A percentile compares a stretch with the other conserved stretches of the same genome.
Conservation (phyloP, 768 basidiomycete species). For the Lactarius vividus region DNA sequence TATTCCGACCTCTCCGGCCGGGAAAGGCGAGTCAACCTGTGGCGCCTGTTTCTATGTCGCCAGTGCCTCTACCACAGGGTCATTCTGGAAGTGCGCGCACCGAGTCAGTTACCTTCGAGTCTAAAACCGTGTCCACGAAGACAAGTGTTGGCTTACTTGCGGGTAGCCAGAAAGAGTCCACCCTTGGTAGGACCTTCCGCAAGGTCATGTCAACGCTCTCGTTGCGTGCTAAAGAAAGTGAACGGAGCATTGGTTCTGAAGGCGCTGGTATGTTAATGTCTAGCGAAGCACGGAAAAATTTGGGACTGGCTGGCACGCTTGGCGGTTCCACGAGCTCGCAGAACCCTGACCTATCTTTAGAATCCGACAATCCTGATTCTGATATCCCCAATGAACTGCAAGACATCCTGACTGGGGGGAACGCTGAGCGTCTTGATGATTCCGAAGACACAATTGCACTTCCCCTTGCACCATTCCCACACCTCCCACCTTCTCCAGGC, state of each 20-base stretch:
- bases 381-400: conserved; percentile 82
- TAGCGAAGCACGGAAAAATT: conserved; percentile 50
- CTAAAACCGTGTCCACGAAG: conserved; percentile 10
- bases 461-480: conserved; percentile 11
- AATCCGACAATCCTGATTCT: conserved; percentile 64
- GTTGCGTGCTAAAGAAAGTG: conserved; percentile 12
- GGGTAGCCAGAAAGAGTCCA: conserved; percentile 4
- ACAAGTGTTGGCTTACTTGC: background rate
- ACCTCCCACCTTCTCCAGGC: conserved; percentile 39
- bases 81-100: background rate
- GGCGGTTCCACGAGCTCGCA: conserved; percentile 55
- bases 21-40: conserved; percentile 4
- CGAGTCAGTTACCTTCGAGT: background rate
- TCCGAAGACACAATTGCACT: conserved; percentile 43
- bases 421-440: conserved; percentile 32
- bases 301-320: conserved; percentile 67
- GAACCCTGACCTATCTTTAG: conserved; percentile 42
- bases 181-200: conserved; percentile 22
- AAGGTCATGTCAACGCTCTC: conserved; percentile 25
- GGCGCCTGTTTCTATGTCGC: background rate
- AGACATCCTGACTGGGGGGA: conserved; percentile 49
- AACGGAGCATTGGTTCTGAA: background rate
- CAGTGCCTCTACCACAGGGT: background rate
- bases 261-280: conserved; percentile 40
- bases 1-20: background rate